Conservation (phyloP, 2,329 filamentous ascomycete species). For the Anisogramma anomala region DNA sequence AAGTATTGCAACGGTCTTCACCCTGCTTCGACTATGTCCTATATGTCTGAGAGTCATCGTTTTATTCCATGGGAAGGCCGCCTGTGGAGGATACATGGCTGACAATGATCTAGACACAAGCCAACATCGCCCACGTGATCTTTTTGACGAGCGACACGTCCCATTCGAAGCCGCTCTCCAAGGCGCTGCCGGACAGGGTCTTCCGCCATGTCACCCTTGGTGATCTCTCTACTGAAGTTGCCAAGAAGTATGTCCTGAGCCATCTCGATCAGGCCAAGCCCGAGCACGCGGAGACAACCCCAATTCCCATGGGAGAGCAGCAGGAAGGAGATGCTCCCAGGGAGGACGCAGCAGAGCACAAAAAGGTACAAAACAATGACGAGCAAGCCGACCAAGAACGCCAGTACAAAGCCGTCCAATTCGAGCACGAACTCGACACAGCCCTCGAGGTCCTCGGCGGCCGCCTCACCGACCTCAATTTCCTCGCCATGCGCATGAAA, state of each 20-base stretch:
- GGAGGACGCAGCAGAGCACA: constrained; percentile 18
- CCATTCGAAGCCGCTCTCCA: constrained; percentile 76
- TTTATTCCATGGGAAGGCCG: too few species aligned
- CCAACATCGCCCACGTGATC: constrained; percentile 85
- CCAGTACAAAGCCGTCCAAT: constrained; percentile 27
- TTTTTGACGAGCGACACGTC: constrained; percentile 86
- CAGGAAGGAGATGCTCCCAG: neutral
- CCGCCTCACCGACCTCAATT: constrained; percentile 89
- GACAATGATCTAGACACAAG: constrained; percentile 31
- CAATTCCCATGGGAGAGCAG: neutral
- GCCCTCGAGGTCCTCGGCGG: constrained; percentile 78
- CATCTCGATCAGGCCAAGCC: constrained; percentile 47
- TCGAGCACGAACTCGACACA: constrained; percentile 54
- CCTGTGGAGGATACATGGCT: too few species aligned
- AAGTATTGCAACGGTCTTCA: too few species aligned
- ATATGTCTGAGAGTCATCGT: too few species aligned
- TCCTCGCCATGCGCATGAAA: constrained; percentile 80
- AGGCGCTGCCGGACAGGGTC: constrained; percentile 79
- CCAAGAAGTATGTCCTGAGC: constrained; percentile 79
- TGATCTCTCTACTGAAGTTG: constrained; percentile 75
- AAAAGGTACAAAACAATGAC: constrained; percentile 19
- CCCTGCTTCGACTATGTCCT: too few species aligned
- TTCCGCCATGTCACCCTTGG: constrained; percentile 79
- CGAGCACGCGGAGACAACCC: constrained; percentile 13
- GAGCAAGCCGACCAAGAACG: constrained; percentile 17